Percentiles rank a stretch among this genome's conserved stretches.
Conservation (phyloP, 495 filamentous ascomycete species). For the Penicillium taxi region DNA sequence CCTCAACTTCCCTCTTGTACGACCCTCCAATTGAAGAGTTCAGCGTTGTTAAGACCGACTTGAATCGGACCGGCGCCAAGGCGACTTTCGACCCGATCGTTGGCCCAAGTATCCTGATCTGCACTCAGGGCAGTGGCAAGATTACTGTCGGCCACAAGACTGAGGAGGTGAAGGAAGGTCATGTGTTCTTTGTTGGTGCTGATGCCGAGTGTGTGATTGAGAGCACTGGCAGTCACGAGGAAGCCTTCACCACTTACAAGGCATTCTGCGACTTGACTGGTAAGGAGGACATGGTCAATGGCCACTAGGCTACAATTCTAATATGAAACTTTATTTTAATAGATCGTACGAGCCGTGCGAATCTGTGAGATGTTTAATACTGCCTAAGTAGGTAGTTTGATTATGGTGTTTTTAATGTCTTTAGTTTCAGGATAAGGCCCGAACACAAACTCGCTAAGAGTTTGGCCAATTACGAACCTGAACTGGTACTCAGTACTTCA, state of each 20-base stretch:
- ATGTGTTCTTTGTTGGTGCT: conserved; percentile 89
- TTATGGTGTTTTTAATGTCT: too few species aligned
- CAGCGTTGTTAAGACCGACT: conserved; percentile 72
- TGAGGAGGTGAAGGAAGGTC: conserved; percentile 67
- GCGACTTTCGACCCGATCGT: conserved; percentile 79
- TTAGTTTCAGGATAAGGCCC: too few species aligned
- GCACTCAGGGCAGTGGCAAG: conserved; percentile 69
- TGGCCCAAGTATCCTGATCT: conserved; percentile 88
- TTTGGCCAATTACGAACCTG: too few species aligned
- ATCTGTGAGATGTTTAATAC: conserved; percentile 12
- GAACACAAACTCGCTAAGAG: too few species aligned
- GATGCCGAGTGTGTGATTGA: conserved; percentile 78
- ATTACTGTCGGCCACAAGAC: conserved; percentile 73
- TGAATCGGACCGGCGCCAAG: conserved; percentile 64
- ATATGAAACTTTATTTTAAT: conserved; percentile 12
- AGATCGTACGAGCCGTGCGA: conserved; percentile 13
- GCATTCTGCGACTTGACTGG: conserved; percentile 84
- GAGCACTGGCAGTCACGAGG: conserved; percentile 47
- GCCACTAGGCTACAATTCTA: conserved; percentile 22
- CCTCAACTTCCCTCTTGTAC: conserved; percentile 63
- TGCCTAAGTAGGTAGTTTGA: too few species aligned
- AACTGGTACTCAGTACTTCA: too few species aligned
- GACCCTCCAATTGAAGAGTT: conserved; percentile 98
- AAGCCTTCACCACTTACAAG: conserved; percentile 80
- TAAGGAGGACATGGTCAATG: conserved; percentile 40